phyloP scores from a whole-genome alignment of 768 basidiomycete species.

The Xerocomus potaroensis region DNA sequence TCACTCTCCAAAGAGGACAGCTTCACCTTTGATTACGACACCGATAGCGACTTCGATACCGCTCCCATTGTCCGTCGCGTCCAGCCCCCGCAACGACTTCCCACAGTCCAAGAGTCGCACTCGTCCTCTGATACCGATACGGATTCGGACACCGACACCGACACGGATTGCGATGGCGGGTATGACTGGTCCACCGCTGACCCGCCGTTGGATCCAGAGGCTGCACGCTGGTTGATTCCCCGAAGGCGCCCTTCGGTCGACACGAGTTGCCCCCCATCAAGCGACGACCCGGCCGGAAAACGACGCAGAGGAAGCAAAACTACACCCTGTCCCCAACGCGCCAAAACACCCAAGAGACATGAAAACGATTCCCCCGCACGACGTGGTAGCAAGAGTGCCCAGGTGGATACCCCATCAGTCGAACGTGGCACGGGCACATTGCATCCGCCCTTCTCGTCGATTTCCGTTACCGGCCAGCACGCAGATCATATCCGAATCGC shows the following conservation, averaged over 20 bases:
- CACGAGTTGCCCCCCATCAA: slow-evolving; percentile 1
- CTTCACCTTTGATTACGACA: slow-evolving; percentile 19
- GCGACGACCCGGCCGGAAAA: slow-evolving; percentile 9
- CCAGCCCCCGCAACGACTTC: slow-evolving; percentile 1
- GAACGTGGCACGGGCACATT: not conserved
- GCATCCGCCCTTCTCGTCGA: too few relatives aligned
- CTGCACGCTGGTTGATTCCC: slow-evolving; percentile 17
- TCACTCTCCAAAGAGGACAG: slow-evolving; percentile 4
- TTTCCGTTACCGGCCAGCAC: too few relatives aligned
- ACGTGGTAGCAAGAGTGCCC: not conserved
- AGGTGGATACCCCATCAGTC: too few relatives aligned
- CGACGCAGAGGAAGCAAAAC: slow-evolving; percentile 15
- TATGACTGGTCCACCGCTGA: slow-evolving; percentile 10
- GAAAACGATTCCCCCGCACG: slow-evolving; percentile 8
- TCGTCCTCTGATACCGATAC: slow-evolving; percentile 8
- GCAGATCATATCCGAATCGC: slow-evolving; percentile 11
- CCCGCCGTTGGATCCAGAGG: slow-evolving; percentile 1
- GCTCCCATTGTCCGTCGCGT: not conserved
- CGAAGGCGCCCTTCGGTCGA: slow-evolving; percentile 21
- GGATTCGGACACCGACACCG: slow-evolving; percentile 13
- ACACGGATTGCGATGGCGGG: slow-evolving; percentile 13
- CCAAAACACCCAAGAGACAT: slow-evolving; percentile 14
- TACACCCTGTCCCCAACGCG: not conserved
- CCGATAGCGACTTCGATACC: slow-evolving; percentile 17
- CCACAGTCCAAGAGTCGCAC: slow-evolving; percentile 3